Conservation (phyloP, 495 filamentous ascomycete genomes). For the Podospora bellae-mahoneyi region DNA sequence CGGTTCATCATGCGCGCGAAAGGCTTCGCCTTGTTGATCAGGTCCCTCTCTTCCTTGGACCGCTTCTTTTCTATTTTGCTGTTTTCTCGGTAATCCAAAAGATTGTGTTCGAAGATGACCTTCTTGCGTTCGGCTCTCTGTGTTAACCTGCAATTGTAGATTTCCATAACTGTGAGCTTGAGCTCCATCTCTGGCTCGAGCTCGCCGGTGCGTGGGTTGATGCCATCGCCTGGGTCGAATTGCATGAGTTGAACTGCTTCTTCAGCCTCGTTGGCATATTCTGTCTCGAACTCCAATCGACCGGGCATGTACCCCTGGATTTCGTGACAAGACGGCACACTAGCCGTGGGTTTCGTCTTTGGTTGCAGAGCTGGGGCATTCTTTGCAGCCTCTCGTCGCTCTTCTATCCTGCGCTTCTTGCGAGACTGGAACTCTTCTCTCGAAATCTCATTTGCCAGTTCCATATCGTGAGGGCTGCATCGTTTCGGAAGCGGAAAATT, state of each 20-base stretch:
- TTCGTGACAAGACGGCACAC: conserved; percentile 92
- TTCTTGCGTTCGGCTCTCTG: conserved; percentile 93
- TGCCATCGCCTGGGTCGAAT: conserved; percentile 92
- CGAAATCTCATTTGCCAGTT: conserved; percentile 71
- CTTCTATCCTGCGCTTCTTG: conserved; percentile 94
- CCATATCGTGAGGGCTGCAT: conserved; percentile 74
- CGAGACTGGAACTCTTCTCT: conserved; percentile 88
- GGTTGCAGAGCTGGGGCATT: conserved; percentile 78
- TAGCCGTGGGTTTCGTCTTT: conserved; percentile 92
- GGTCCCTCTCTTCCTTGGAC: conserved; percentile 87
- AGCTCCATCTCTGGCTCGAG: conserved; percentile 92
- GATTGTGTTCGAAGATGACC: conserved; percentile 89
- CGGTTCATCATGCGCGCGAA: conserved; percentile 97
- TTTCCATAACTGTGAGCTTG: conserved; percentile 97
- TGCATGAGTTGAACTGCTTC: conserved; percentile 98
- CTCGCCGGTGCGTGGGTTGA: conserved; percentile 76
- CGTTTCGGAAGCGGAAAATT: conserved; percentile 82
- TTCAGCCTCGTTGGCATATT: conserved; percentile 96
- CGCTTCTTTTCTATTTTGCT: conserved; percentile 86
- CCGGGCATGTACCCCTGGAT: conserved; percentile 99
- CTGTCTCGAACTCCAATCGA: conserved; percentile 93
- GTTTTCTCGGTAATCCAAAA: conserved; percentile 91
- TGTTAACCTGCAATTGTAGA: conserved; percentile 91
- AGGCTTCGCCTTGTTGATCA: conserved; percentile 89
- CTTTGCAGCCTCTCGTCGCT: conserved; percentile 82